Evolutionary conservation across 2,329 filamentous ascomycete genomes (phyloP).

Genomic region (Fusarium concolor): DNA sequence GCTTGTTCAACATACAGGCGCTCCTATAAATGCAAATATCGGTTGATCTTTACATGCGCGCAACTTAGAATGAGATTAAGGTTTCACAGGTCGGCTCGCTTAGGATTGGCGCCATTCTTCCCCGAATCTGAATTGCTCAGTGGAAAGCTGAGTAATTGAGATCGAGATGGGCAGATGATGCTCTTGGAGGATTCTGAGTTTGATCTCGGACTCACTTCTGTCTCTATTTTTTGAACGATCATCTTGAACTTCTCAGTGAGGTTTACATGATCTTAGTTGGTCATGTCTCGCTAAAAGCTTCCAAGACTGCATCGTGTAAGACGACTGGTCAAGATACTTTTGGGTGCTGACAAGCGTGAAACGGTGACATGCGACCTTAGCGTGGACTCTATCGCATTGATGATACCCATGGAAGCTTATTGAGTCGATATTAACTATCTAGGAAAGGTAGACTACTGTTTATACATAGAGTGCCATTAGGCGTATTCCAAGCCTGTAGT

Average conservation of each 20-base stretch:
- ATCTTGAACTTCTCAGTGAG: not conserved
- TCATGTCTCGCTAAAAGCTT: not conserved
- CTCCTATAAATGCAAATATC: not conserved
- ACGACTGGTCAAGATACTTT: not conserved
- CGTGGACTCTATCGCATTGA: not conserved
- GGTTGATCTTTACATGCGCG: not conserved
- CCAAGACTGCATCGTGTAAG: not conserved
- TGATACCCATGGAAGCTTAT: not conserved
- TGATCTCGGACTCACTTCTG: not conserved
- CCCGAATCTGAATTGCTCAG: not conserved
- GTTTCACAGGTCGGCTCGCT: not conserved
- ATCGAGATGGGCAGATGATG: fast-evolving
- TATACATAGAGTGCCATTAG: not conserved
- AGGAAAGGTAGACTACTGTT: not conserved
- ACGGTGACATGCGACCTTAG: not conserved
- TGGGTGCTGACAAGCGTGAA: not conserved
- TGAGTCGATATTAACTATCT: not conserved
- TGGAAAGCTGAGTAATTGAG: not conserved
- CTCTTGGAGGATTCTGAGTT: too few species aligned
- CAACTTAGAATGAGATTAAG: not conserved
- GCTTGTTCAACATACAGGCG: not conserved
- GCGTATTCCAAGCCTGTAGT: constrained; percentile 38
- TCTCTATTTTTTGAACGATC: not conserved
- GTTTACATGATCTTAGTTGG: not conserved
- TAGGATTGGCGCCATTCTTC: not conserved